A percentile compares a stretch with the other conserved stretches of the same genome.
Conservation (phyloP, 805 yeast genomes). For the Saccharomycopsis amapae region DNA sequence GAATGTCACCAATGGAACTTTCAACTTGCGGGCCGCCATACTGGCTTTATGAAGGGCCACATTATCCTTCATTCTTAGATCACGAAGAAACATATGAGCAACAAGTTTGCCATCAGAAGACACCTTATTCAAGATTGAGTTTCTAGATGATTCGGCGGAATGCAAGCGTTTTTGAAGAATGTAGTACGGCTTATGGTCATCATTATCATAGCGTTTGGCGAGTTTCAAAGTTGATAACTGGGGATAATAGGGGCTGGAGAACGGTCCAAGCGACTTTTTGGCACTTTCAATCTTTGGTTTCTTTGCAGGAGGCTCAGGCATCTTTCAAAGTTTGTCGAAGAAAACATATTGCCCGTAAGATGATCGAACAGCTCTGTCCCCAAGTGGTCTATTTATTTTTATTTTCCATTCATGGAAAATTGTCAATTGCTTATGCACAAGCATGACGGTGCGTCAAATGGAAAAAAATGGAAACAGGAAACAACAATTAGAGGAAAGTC, state of each 20-base stretch:
- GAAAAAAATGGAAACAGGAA: too few relatives aligned
- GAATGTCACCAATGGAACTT: conserved; percentile 4
- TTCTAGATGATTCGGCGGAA: not conserved
- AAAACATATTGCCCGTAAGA: too few relatives aligned
- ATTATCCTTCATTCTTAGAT: conserved; percentile 7
- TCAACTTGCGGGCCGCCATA: not conserved
- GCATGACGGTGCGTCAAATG: too few relatives aligned
- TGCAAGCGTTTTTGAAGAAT: not conserved
- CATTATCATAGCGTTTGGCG: conserved; percentile 33
- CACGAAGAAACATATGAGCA: conserved; percentile 10
- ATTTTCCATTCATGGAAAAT: too few relatives aligned
- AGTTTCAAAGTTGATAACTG: conserved; percentile 32
- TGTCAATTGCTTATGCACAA: too few relatives aligned
- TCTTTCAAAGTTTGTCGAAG: too few relatives aligned
- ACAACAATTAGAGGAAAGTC: too few relatives aligned
- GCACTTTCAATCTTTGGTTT: not conserved
- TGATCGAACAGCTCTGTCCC: too few relatives aligned
- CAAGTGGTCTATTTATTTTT: too few relatives aligned
- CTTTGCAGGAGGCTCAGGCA: not conserved
- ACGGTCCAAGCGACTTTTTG: not conserved
- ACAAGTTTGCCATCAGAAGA: not conserved
- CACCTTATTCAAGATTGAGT: not conserved
- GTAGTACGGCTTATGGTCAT: conserved; percentile 6
- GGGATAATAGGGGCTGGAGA: not conserved
- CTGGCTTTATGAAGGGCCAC: conserved; percentile 3